Evolutionary conservation across 2,329 filamentous ascomycete species (phyloP), one percentile per base, ranked within the genome.

Genomic region (Arachnomyces sp.): DNA sequence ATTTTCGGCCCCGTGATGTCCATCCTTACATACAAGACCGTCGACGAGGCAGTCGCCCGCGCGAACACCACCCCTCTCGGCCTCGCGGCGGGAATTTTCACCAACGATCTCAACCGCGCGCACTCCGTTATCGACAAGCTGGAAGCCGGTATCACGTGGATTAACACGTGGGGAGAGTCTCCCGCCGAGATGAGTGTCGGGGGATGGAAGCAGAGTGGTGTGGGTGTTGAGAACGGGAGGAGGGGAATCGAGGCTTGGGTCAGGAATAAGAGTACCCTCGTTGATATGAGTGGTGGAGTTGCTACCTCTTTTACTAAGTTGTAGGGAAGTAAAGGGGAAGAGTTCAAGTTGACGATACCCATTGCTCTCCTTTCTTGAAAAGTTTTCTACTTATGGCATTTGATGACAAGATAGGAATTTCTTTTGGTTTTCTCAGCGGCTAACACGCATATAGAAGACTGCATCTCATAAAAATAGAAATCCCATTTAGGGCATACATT

Each of bases 151-250:
- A 94, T 94, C 54, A 93, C 85, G 1, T 94, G 87, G 87, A 73
- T 94, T 38, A 94, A 94, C 60, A 88, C 84, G 0, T 94, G 88
- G 88, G 87, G 88, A n/a, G 87, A 94, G 67, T 82, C 76, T 36
- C 87, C 87, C 0, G 85, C 88, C 0, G 87, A 94, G 69, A 94
- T 94, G 88, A 82, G 83, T 2, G 87, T 94, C 0, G 87, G 87
- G 7, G 87, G 87, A 0, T 94, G 87, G 88, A 94, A 94, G 70
- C 74, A 84, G 72, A 93, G 86, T 57, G 88, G 88, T 28, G 66
- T 94, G 7, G 87, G 87, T 0, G 80, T 93, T 2, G 87, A 94
- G 71, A 94, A 94, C 60, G 88, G 87, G 3, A 71, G 79, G 43
- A 77, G 75, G 53, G 87, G 87, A 0, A 72, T 94, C 39, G 81